A percentile compares a stretch with the other conserved stretches of the same genome.
phyloP scores from a whole-genome alignment of 331 rosid species.

The Rosa hybrid region DNA sequence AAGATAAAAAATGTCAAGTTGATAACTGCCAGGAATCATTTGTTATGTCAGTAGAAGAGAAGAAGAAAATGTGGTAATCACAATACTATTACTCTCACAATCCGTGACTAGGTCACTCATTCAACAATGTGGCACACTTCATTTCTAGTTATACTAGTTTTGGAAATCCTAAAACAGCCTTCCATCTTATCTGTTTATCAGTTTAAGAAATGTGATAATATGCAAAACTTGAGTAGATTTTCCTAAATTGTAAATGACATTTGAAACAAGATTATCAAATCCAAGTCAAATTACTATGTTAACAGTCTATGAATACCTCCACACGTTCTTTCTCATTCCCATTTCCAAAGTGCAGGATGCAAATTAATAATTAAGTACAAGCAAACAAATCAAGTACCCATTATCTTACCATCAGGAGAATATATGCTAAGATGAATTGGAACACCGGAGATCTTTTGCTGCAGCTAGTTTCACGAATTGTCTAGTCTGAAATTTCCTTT shows the following conservation, averaged over 20 bases:
- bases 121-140: not conserved
- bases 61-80: not conserved
- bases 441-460: slow-evolving; percentile 72
- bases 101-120: not conserved
- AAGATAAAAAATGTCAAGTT: slow-evolving; percentile 94
- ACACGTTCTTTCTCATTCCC: not conserved
- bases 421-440: slow-evolving; percentile 94
- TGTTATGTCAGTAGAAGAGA: not conserved
- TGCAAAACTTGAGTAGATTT: not conserved
- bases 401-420: slow-evolving; percentile 76
- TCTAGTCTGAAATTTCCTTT: slow-evolving; percentile 91
- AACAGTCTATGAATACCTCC: not conserved
- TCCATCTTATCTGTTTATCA: not conserved
- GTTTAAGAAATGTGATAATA: not conserved
- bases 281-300: not conserved
- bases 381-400: not conserved
- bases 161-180: not conserved
- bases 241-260: not conserved
- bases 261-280: not conserved
- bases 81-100: not conserved
- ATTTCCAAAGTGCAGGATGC: not conserved
- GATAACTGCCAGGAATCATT: slow-evolving; percentile 69
- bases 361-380: not conserved
- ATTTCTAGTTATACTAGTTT: not conserved
- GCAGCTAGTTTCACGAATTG: slow-evolving; percentile 93